Percentiles rank a stretch among this genome's conserved stretches.
Conservation (phyloP, 1,139 yeast species). For the Saccharomycopsis hybrid region DNA sequence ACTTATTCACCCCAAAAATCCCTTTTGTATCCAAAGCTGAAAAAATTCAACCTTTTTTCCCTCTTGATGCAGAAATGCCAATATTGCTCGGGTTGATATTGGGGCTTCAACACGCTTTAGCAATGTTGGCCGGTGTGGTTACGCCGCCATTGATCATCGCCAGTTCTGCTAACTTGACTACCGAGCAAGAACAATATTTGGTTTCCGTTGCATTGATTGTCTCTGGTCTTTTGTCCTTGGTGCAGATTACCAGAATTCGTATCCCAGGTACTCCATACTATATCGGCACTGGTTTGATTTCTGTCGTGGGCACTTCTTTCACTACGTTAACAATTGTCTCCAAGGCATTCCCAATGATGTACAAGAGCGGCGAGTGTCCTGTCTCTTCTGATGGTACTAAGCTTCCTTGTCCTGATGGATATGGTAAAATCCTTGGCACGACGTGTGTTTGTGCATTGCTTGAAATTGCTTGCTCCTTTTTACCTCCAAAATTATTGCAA, state of each 20-base stretch:
- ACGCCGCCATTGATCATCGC: constrained; percentile 79
- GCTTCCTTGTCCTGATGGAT: constrained; percentile 85
- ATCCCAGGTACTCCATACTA: constrained; percentile 66
- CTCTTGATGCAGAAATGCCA: constrained; percentile 74
- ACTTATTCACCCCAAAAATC: constrained; percentile 67
- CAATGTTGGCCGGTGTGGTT: constrained; percentile 88
- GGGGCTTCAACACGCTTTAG: constrained; percentile 81
- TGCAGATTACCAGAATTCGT: constrained; percentile 79
- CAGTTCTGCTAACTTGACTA: constrained; percentile 48
- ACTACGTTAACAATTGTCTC: constrained; percentile 78
- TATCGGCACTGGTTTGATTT: constrained; percentile 79
- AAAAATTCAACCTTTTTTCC: constrained; percentile 72
- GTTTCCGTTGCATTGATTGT: constrained; percentile 73
- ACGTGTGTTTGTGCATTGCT: constrained; percentile 70
- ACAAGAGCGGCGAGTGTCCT: constrained; percentile 64
- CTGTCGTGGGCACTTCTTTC: constrained; percentile 87
- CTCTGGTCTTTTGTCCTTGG: constrained; percentile 63
- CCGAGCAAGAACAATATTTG: constrained; percentile 53
- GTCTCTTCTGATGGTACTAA: constrained; percentile 49
- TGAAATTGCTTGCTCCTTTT: constrained; percentile 64
- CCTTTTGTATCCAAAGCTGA: constrained; percentile 53
- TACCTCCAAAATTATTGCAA: constrained; percentile 66
- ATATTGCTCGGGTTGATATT: constrained; percentile 63
- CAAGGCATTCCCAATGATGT: constrained; percentile 76
- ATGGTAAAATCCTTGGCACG: constrained; percentile 79